Base-by-base conservation (phyloP, 2,329 filamentous ascomycete species). In the Xylaria hypoxylon region DNA sequence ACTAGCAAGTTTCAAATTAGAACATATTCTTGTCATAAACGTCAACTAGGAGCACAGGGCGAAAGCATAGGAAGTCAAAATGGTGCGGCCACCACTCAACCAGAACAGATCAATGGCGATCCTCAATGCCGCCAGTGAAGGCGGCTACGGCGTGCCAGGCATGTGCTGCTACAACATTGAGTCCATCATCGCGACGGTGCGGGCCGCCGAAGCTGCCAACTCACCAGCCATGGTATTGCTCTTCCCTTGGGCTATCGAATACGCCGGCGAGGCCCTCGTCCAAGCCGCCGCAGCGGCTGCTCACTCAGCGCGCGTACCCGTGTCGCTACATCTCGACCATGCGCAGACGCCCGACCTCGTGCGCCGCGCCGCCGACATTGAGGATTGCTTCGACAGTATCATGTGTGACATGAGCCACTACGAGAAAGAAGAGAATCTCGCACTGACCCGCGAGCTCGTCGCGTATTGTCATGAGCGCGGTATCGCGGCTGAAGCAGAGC, bases 391-490 rank as follows among this genome's bases (percentile, higher is more conserved):
- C 71, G 90, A 92, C 77, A 87, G 85, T 68, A 92, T 93, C 76
- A 92, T 92, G 90, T 87, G 92, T 3, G 90, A 92, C 77, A 92
- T 92, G 90, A 87, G 84, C 67, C 90, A 92, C 76, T 90, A 90
- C 75, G 89, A 90, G 73, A 89, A 89, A 72, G 89, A 85, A 63
- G 90, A 92, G 80, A 92, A 92, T 72, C 80, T 93, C 26, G 80
- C 83, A 2, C 83, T 86, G 74, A 92, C 90, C 22, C 81, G 81
- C 57, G 87, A 91, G 70, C 79, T 92, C 57, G 87, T 88, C 6
- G 79, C 78, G 24, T 88, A 89, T 74, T 91, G 90, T 74, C 86
- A 91, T 74, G 87, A 80, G 70, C 82, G 86, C 47, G 88, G 89
- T 2, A 91, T 92, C 68, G 85, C 88, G 4, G 90, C 89, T 1